Conservation (phyloP, 345 rosid species). For the Viola odorata region DNA sequence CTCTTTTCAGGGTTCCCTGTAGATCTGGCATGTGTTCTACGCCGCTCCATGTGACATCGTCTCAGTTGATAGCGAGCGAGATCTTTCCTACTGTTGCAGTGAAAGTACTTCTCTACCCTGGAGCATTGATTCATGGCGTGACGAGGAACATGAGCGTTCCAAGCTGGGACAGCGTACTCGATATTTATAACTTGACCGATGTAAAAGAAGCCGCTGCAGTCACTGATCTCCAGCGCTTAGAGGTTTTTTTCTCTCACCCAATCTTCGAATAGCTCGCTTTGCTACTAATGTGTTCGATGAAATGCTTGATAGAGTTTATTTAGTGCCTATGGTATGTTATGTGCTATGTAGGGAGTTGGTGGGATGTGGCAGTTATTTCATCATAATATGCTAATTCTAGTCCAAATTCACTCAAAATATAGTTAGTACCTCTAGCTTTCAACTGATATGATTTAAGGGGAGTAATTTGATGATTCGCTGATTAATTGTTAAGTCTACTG, state of each 20-base stretch:
- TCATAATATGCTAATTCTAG: too few relatives aligned
- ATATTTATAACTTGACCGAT: conserved; percentile 60
- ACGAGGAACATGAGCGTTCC: conserved; percentile 55
- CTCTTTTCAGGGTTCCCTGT: conserved; percentile 61
- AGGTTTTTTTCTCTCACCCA: conserved; percentile 38
- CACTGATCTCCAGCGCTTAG: conserved; percentile 82
- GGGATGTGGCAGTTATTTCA: too few relatives aligned
- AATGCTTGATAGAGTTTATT: background rate
- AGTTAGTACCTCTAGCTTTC: too few relatives aligned
- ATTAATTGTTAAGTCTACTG: too few relatives aligned
- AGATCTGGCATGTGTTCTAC: conserved; percentile 86
- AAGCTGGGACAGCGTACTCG: conserved; percentile 61
- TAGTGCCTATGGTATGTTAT: background rate
- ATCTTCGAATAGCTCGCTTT: too few relatives aligned
- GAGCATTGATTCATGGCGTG: conserved; percentile 63
- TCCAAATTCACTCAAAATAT: too few relatives aligned
- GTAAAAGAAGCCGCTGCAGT: conserved; percentile 68
- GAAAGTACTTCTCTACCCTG: conserved; percentile 79
- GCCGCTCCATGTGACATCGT: conserved; percentile 87
- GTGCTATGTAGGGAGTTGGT: too few relatives aligned
- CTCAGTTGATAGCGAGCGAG: conserved; percentile 90
- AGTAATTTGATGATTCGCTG: too few relatives aligned
- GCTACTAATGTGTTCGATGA: background rate
- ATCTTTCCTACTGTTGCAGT: conserved; percentile 75
- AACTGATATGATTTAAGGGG: too few relatives aligned